A percentile compares a stretch with the other conserved stretches of the same genome.
phyloP scores from a whole-genome alignment of 176 grass and related monocot genomes.

The Thinopyrum elongatum region DNA sequence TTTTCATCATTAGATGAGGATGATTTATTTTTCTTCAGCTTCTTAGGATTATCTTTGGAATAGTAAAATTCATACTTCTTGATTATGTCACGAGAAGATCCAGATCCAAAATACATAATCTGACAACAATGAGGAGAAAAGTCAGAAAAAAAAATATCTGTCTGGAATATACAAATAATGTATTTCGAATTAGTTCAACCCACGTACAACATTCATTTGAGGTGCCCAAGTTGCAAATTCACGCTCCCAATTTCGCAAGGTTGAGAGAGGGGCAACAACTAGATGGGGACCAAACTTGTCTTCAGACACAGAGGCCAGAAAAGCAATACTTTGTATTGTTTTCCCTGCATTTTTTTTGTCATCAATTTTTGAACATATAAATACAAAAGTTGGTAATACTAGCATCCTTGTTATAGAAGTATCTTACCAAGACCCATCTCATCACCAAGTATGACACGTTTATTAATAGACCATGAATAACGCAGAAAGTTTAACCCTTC shows the following conservation, averaged over 20 bases:
- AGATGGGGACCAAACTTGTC: constrained; percentile 82
- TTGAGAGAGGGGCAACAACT: constrained; percentile 97
- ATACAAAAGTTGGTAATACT: constrained; percentile 22
- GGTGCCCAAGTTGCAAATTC: constrained; percentile 99
- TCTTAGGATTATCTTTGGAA: constrained; percentile 74
- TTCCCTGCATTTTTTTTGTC: constrained; percentile 58
- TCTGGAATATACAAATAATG: constrained; percentile 12
- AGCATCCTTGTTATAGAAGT: not conserved
- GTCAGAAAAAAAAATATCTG: constrained; percentile 9
- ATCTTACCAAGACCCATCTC: constrained; percentile 99
- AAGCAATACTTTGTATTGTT: constrained; percentile 99
- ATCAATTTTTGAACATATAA: constrained; percentile 16
- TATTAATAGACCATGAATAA: constrained; percentile 83
- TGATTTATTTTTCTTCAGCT: constrained; percentile 82
- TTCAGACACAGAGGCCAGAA: constrained; percentile 82
- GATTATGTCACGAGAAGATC: constrained; percentile 69
- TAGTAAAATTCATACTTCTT: constrained; percentile 93
- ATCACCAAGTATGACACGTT: constrained; percentile 92
- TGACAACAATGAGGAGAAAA: constrained; percentile 40
- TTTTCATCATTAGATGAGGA: constrained; percentile 53
- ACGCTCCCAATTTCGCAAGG: constrained; percentile 95
- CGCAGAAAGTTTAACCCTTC: constrained; percentile 94
- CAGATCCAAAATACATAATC: constrained; percentile 94
- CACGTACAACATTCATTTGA: constrained; percentile 95
- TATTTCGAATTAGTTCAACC: constrained; percentile 29